Base-by-base conservation (phyloP, 306 rosid species). In the Glycine soja region DNA sequence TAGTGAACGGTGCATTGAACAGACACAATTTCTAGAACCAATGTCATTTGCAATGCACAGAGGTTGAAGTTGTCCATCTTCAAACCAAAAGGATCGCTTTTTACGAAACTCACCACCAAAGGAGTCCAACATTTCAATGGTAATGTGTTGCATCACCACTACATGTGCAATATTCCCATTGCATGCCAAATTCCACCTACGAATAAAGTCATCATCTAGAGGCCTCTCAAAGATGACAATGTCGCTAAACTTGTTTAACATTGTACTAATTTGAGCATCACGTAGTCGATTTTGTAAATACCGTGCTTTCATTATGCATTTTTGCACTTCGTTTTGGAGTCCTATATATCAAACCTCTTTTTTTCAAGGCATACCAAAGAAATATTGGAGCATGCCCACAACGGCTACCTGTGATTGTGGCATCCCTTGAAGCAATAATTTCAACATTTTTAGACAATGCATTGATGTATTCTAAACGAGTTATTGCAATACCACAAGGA, bases 351-450 rank as follows among this genome's bases (percentile, higher is more conserved):
- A 84, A 84, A 43, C 96, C 95, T 77, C 81, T 92, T 51, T 14
- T 77, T 88, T 87, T 83, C 9, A 92, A 83, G 66, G 94, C 88
- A 77, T 89, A 89, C 94, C 97, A 93, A 3, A 92, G 81, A 80
- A 89, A 92, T 42, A 92, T 89, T 3, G 93, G 83, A 19, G 92
- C 91, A 83, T 89, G 94, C 36, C 97, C 93, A 13, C 85, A 75
- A 63, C 92, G 87, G 62, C 94, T 91, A 43, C 97, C 94, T 85
- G 90, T 88, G 78, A 93, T 93, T 16, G 94, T 93, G 19, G 83
- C 87, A 68, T 93, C 97, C 70, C 92, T 87, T 14, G 97, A 93
- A 61, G 85, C 93, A 38, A 93, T 91, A 72, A 75, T 73, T 71
- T 88, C 97, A 3, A 93, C 90, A 8, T 93, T 87, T 4, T 80